Evolutionary conservation across 345 rosid genomes (phyloP).

Genomic region (Viola odorata): DNA sequence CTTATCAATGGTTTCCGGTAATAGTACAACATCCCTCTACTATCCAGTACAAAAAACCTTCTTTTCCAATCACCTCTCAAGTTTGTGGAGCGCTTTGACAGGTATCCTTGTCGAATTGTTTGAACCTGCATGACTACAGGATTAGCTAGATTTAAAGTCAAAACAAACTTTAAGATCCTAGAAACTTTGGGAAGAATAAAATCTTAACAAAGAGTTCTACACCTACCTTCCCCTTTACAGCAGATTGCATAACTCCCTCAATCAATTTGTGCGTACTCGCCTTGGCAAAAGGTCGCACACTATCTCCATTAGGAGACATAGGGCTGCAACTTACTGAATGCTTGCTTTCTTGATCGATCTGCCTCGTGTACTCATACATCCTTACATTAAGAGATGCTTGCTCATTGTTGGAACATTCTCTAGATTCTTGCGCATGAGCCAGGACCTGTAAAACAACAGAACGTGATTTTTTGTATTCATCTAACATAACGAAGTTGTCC

Average conservation of each 20-base stretch:
- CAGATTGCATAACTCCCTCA: constrained; percentile 75
- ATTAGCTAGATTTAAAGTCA: constrained; percentile 2
- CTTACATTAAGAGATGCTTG: constrained; percentile 68
- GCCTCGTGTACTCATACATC: constrained; percentile 64
- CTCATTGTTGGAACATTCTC: constrained; percentile 77
- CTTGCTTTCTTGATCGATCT: constrained; percentile 53
- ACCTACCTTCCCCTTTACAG: constrained; percentile 60
- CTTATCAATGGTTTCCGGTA: constrained; percentile 59
- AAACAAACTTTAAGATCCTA: not conserved
- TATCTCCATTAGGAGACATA: constrained; percentile 39
- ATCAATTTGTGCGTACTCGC: constrained; percentile 63
- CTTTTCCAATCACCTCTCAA: constrained; percentile 81
- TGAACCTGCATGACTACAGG: constrained; percentile 44
- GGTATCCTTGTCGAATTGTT: constrained; percentile 74
- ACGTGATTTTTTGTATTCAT: too few relatives aligned
- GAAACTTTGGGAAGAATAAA: not conserved
- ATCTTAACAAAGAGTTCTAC: not conserved
- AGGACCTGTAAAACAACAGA: constrained; percentile 39
- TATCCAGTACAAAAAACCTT: constrained; percentile 77
- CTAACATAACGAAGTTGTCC: too few relatives aligned
- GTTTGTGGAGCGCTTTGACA: constrained; percentile 80
- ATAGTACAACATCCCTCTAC: constrained; percentile 75
- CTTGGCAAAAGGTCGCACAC: constrained; percentile 29
- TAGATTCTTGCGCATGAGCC: constrained; percentile 76
- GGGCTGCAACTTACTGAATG: constrained; percentile 19